Conservation (phyloP, 106 monocot species). For the Dendrobium chrysotoxum region DNA sequence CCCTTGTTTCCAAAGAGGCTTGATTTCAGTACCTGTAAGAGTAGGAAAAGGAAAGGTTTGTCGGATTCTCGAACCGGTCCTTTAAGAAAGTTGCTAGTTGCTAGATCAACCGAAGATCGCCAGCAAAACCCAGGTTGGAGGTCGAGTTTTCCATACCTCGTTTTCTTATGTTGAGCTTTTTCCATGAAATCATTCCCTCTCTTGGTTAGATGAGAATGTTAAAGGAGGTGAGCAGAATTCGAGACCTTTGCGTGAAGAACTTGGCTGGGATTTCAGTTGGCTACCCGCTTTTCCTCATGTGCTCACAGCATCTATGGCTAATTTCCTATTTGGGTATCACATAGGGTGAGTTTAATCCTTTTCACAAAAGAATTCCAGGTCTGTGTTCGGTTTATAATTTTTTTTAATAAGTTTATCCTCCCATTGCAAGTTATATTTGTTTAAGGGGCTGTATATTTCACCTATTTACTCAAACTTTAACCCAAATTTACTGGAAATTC, state of each 20-base stretch:
- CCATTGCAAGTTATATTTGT: background rate
- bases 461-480: background rate
- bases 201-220: background rate
- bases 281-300: conserved; percentile 71
- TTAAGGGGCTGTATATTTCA: background rate
- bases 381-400: background rate
- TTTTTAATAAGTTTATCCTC: background rate
- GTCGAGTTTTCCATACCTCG: background rate
- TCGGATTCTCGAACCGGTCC: background rate
- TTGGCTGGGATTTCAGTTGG: conserved; percentile 51
- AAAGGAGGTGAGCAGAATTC: background rate
- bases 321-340: conserved; percentile 88
- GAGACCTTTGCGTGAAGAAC: background rate
- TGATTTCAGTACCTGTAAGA: background rate
- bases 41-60: background rate
- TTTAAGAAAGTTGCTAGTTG: background rate
- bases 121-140: background rate
- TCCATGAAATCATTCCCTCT: background rate
- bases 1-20: background rate
- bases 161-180: background rate
- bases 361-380: background rate
- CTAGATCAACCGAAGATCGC: background rate
- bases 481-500: too few species aligned
- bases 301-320: conserved; percentile 74
- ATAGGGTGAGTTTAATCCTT: conserved; percentile 52